Evolutionary conservation across 495 filamentous ascomycete species (phyloP), one percentile per base, ranked within the genome.

Genomic region (Penicillium canescens): DNA sequence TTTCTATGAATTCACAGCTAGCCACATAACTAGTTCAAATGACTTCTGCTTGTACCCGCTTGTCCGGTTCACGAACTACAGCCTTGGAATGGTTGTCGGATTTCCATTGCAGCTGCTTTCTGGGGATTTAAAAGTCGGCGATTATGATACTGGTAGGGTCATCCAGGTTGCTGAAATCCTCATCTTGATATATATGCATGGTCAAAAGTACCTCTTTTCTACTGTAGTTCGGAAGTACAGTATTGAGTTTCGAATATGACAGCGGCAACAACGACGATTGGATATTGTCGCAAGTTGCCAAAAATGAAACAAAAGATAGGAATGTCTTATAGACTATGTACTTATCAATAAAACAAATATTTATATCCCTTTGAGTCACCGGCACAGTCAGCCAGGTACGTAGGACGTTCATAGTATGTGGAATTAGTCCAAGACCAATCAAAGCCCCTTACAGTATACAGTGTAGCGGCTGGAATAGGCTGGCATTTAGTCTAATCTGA

Each of bases 311-410:
- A 31, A 9, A 31, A 7, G 28, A 31, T 9, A 31, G 28, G 8
- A 31, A 31, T 31, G 28, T 31, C 28, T 31, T 31, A 9, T 31
- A 31, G 28, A 31, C 28, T 2, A 9, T 31, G 7, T 31, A 2
- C 1, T 4, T 31, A 31, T 31, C 28, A 7, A 31, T 8, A 31
- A 31, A 31, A 10, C 24, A 7, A 26, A 4, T 8, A 31, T 2
- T 31, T 31, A 31, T 31, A 1, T 8, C 28, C 28, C 28, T 31
- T 31, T n/a, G 26, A 51, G 49, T 23, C 40, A 51, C 31, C 5
- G 49, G 8, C n/a, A 43, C 21, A 43, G 49, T 47, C 45, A 46
- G 44, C 26, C 38, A 21, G 28, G 24, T 35, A 4, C n/a, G 21
- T 13, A 10, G 20, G 10, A 31, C 6, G 8, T 9, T 31, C 11